Evolutionary conservation across 2,329 filamentous ascomycete genomes (phyloP).

Genomic region (Cladosporium sp.): DNA sequence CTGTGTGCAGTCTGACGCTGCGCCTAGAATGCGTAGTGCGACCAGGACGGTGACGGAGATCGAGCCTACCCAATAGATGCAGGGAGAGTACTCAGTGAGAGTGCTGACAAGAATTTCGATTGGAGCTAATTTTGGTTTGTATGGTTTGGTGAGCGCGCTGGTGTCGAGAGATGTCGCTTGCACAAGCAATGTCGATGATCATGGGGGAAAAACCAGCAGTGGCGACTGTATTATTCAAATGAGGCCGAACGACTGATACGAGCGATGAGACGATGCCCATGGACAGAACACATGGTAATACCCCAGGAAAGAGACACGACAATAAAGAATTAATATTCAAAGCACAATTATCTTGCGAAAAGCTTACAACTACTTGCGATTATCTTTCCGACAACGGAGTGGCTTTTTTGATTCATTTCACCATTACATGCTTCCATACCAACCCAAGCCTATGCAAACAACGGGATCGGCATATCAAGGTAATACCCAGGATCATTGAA

Average conservation of each 20-base stretch:
- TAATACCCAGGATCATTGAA: slow-evolving; percentile 67
- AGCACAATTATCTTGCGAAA: neutral
- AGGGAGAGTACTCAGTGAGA: neutral
- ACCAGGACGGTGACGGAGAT: neutral
- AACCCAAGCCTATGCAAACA: slow-evolving; percentile 8
- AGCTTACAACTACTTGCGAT: neutral
- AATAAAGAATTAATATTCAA: neutral
- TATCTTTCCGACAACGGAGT: too few relatives aligned
- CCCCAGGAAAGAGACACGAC: neutral
- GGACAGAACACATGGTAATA: neutral
- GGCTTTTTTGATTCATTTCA: too few relatives aligned
- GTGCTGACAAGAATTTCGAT: neutral
- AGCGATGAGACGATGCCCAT: neutral
- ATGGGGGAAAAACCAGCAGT: neutral
- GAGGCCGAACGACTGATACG: neutral
- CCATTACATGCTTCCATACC: neutral
- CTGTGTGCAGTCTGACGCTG: slow-evolving; percentile 19
- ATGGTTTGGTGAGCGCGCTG: neutral
- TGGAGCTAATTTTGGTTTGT: neutral
- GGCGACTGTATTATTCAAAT: neutral
- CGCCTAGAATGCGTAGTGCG: slow-evolving; percentile 23
- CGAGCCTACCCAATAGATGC: neutral
- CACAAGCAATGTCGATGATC: neutral
- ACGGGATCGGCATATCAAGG: slow-evolving; percentile 2
- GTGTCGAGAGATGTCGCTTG: neutral